phyloP scores from a whole-genome alignment of 2,329 filamentous ascomycete species.

The Penicillium corylophilum region DNA sequence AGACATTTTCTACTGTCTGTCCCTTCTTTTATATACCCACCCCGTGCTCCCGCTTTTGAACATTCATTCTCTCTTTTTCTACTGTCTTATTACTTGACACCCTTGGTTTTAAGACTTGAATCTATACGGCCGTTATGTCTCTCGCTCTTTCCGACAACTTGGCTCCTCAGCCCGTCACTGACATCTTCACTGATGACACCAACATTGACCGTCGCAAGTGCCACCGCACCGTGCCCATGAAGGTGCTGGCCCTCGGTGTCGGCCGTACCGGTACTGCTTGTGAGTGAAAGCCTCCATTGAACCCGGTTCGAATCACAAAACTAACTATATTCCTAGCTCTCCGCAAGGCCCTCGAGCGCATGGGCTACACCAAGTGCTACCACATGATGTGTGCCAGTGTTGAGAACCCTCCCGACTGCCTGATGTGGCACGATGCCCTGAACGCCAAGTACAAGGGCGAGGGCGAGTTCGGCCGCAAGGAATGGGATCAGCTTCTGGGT shows the following conservation, averaged over 20 bases:
- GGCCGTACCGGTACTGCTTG: slow-evolving; percentile 70
- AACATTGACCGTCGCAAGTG: slow-evolving; percentile 67
- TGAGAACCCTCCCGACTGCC: slow-evolving; percentile 65
- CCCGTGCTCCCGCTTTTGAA: slow-evolving; percentile 6
- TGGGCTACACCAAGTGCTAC: slow-evolving; percentile 69
- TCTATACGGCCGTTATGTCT: slow-evolving; percentile 28
- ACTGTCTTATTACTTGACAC: slow-evolving; percentile 1
- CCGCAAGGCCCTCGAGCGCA: slow-evolving; percentile 62
- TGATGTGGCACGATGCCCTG: slow-evolving; percentile 70
- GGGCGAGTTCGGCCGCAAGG: slow-evolving; percentile 62
- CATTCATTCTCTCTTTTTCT: slow-evolving; percentile 6
- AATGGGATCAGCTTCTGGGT: slow-evolving; percentile 68
- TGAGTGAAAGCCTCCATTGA: slow-evolving; percentile 37
- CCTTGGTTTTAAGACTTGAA: background rate
- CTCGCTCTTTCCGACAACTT: slow-evolving; percentile 38
- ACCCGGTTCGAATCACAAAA: background rate
- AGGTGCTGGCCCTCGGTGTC: slow-evolving; percentile 67
- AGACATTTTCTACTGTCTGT: slow-evolving; percentile 24
- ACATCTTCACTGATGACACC: slow-evolving; percentile 61
- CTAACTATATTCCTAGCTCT: slow-evolving; percentile 48
- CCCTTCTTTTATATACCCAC: slow-evolving; percentile 21
- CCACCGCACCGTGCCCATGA: slow-evolving; percentile 68
- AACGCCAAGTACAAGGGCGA: slow-evolving; percentile 61
- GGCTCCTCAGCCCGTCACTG: slow-evolving; percentile 42
- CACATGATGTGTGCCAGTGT: slow-evolving; percentile 71